Conservation (phyloP, 1,139 yeast species). For the Suhomyces panamericanus region DNA sequence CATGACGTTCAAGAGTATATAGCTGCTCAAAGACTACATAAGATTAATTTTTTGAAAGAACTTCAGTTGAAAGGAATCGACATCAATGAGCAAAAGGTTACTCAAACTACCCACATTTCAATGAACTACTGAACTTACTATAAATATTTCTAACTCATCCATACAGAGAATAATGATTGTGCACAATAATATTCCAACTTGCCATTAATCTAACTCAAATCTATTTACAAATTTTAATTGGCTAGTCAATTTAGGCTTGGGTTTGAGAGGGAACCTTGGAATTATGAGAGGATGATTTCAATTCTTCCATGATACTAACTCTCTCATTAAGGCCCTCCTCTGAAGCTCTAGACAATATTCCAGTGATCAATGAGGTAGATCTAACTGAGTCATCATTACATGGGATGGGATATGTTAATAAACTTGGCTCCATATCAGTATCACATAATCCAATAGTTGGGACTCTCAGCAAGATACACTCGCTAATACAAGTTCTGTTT, state of each 20-base stretch:
- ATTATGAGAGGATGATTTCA: constrained; percentile 21
- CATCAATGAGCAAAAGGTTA: not conserved
- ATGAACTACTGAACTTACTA: not conserved
- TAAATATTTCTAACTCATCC: too few relatives aligned
- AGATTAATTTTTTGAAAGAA: constrained; percentile 25
- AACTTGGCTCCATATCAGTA: constrained; percentile 87
- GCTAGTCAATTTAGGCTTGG: not conserved
- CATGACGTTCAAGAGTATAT: constrained; percentile 20
- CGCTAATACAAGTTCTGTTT: constrained; percentile 76
- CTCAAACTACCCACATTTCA: not conserved
- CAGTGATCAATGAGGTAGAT: constrained; percentile 73
- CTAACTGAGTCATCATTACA: constrained; percentile 94
- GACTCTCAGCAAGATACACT: constrained; percentile 77
- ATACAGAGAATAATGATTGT: not conserved
- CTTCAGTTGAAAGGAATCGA: constrained; percentile 23
- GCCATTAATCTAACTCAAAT: not conserved
- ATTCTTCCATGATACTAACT: constrained; percentile 36
- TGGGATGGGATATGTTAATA: constrained; percentile 92
- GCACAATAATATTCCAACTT: not conserved
- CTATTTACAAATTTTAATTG: not conserved
- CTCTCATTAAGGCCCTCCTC: constrained; percentile 70
- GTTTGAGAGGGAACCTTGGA: constrained; percentile 2
- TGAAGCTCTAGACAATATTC: constrained; percentile 84
- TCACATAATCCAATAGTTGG: constrained; percentile 95
- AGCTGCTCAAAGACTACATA: constrained; percentile 22